Evolutionary conservation across 2,329 filamentous ascomycete species (phyloP).

Genomic region (Helicocarpus griseus): DNA sequence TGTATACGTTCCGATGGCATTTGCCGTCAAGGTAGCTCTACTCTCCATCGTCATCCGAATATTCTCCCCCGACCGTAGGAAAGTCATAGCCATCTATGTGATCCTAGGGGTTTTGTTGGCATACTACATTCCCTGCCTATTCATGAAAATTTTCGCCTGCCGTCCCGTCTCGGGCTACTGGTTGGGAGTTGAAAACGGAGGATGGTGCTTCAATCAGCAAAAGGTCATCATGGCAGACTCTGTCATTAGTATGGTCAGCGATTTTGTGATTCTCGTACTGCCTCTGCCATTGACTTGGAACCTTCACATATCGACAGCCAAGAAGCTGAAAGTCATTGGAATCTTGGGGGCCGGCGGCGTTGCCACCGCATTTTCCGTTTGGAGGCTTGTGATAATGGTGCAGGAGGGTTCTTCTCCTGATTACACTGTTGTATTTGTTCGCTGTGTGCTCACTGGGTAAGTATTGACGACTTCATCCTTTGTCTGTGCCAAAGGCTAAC

Average conservation of each 20-base stretch:
- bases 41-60: constrained; percentile 30
- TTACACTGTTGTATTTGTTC: constrained; percentile 26
- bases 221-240: constrained; percentile 30
- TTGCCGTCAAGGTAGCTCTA: constrained; percentile 29
- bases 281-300: constrained; percentile 30
- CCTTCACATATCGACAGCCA: constrained; percentile 28
- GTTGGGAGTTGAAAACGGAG: constrained; percentile 15
- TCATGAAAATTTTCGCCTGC: constrained; percentile 32
- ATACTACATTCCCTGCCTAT: constrained; percentile 28
- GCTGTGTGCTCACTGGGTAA: constrained; percentile 31
- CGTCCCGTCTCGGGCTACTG: constrained; percentile 28
- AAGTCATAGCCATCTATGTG: constrained; percentile 26
- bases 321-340: constrained; percentile 29
- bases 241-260: constrained; percentile 29
- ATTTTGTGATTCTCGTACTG: constrained; percentile 27
- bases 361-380: constrained; percentile 30
- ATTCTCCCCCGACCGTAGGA: constrained; percentile 26
- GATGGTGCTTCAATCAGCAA: constrained; percentile 27
- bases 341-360: constrained; percentile 30
- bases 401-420: constrained; percentile 22
- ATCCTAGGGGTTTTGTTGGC: constrained; percentile 24
- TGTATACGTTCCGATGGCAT: constrained; percentile 32
- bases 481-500: no score
- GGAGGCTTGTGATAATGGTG: constrained; percentile 28
- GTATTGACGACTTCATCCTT: constrained; percentile 4